Percentiles rank a stretch among this genome's conserved stretches.
Conservation (phyloP, 176 grass and related monocot species). For the Phragmites australis region DNA sequence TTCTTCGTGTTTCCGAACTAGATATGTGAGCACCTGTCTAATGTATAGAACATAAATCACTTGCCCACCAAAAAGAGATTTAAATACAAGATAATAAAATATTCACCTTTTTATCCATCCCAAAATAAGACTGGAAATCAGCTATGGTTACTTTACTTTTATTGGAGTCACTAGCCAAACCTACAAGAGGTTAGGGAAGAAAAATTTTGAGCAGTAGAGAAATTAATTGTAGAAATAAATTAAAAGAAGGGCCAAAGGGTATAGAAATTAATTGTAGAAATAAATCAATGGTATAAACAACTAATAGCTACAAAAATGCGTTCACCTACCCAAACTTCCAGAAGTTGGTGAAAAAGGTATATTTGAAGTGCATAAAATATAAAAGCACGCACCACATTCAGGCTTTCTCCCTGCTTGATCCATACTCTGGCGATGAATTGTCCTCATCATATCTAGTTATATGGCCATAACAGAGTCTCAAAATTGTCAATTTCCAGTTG, state of each 20-base stretch:
- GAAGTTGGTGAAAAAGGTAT: neutral
- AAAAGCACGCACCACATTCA: neutral
- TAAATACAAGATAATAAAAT: conserved; percentile 28
- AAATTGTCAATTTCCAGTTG: neutral
- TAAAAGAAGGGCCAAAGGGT: conserved; percentile 2
- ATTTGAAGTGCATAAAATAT: neutral
- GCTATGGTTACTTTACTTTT: conserved; percentile 43
- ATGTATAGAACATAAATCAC: conserved; percentile 55
- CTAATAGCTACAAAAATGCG: neutral
- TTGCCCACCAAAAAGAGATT: conserved; percentile 34
- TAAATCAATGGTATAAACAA: neutral
- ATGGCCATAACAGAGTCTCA: neutral
- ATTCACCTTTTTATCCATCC: conserved; percentile 48
- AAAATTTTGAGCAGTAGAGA: conserved; percentile 14
- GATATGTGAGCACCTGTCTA: conserved; percentile 60
- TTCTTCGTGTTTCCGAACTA: conserved; percentile 33
- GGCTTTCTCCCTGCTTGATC: neutral
- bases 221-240: neutral
- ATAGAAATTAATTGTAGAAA: no score
- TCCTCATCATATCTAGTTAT: conserved; percentile 3
- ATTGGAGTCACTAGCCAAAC: conserved; percentile 36
- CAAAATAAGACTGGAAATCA: conserved; percentile 53
- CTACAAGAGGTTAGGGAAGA: conserved; percentile 39
- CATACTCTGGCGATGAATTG: neutral
- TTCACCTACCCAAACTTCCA: neutral